Evolutionary conservation across 192 early-diverging fungal genomes (phyloP), one percentile per base, ranked within the genome.

Genomic region (Globomyces pollinis-pini): DNA sequence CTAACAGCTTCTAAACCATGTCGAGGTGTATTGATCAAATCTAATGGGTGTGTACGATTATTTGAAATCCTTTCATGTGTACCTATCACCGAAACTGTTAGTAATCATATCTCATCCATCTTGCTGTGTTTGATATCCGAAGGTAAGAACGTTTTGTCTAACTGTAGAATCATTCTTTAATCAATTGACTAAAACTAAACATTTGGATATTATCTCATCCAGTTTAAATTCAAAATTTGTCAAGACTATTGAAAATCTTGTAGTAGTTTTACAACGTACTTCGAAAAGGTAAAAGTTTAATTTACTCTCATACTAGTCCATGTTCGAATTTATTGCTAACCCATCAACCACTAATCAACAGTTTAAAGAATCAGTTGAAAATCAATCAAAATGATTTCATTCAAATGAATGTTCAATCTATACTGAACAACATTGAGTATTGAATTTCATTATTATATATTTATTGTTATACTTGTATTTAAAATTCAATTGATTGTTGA

Each of bases 191-290:
- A 23, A 20, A 5, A 21, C 5, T 20, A 24, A 38, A 41, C 6
- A 24, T 34, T 31, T 54, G 6, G 52, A 38, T 41, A 41, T 41
- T 54, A 26, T 54, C n/a, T 24, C 34, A 34, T 8, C 30, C 8
- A 41, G 21, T 3, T 7, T 41, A 54, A 41, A 41, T 0, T 21
- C 52, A 4, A 21, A 26, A 34, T 21, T 21, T 34, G 29, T 54
- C 5, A 54, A 54, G 33, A 54, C 52, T 7, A 54, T 54, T 12
- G 52, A 54, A 41, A 54, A 54, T 54, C 3, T 54, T 18, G 33
- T 54, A 24, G 52, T 54, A 20, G 33, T 54, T 5, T 32, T 54
- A 6, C 52, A 54, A 34, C n/a, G 38, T 24, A 12, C 33, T 11
- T 54, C 52, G 5, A 54, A 54, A 18, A 54, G 35, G 52, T 54